Conservation (phyloP, 768 basidiomycete species). For the Kwoniella europaea region DNA sequence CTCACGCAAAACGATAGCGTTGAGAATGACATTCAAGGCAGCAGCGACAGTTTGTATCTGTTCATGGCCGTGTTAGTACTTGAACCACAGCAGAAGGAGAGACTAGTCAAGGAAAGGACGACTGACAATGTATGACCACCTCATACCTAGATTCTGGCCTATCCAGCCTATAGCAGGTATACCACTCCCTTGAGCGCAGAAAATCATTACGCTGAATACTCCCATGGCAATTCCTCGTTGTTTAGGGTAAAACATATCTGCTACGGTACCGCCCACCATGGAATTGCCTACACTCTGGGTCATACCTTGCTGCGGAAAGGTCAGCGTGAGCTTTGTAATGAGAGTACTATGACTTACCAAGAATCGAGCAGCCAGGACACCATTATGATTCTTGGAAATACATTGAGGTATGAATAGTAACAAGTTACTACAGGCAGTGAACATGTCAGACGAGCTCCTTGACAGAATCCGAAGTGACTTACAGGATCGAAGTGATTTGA, state of each 20-base stretch:
- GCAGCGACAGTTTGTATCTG: slow-evolving; percentile 45
- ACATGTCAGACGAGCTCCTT: not conserved
- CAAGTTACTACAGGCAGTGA: slow-evolving; percentile 26
- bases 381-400: slow-evolving; percentile 30
- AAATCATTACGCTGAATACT: slow-evolving; percentile 48
- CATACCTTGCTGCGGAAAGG: slow-evolving; percentile 45
- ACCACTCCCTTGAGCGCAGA: slow-evolving; percentile 39
- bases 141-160: slow-evolving; percentile 38
- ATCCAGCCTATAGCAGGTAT: slow-evolving; percentile 43
- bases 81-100: not conserved
- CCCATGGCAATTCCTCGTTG: slow-evolving; percentile 51
- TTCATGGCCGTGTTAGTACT: not conserved
- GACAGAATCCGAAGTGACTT: slow-evolving; percentile 13
- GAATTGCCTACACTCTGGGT: slow-evolving; percentile 50
- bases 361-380: slow-evolving; percentile 39
- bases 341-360: slow-evolving; percentile 32
- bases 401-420: slow-evolving; percentile 52
- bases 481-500: slow-evolving; percentile 48
- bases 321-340: not conserved
- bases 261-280: slow-evolving; percentile 56
- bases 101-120: not conserved
- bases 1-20: slow-evolving; percentile 45
- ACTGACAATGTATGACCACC: slow-evolving; percentile 53
- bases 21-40: slow-evolving; percentile 35
- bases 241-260: slow-evolving; percentile 48